Evolutionary conservation across 805 yeast genomes (phyloP), one percentile per base, ranked within the genome.

Genomic region (Lachancea sp.): DNA sequence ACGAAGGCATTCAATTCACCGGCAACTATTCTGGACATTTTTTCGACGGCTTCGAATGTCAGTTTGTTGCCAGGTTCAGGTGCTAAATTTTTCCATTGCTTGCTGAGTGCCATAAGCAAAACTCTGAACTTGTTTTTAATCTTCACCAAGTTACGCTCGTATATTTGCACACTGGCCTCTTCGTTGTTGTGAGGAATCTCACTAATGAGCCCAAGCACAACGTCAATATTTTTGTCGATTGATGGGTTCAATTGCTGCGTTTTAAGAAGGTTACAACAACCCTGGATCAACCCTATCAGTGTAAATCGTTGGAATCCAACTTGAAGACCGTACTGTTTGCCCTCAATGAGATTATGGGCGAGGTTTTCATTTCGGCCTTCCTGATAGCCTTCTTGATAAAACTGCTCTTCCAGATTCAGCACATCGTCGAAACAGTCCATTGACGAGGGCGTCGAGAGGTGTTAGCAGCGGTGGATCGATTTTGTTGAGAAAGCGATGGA

Each of bases 281-380:
- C 81, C 45, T 71, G 59, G 33, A 83, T 70, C 45, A 85, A 81
- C 0, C 97, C 97, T 1, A 89, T 59, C 0, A 85, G 58, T 2
- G 86, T 52, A 54, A 77, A 82, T 47, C 85, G 65, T 61, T 84
- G 93, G 55, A 79, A 83, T 0, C 87, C 88, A 0, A 85, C 81
- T 58, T 84, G 93, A 36, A 80, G 72, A 0, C 98, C 98, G 52
- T 79, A 81, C 57, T 86, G 88, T 57, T 82, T 83, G 1, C 96
- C 97, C 59, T 89, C 96, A 2, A 70, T 51, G 42, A 65, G 71
- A 39, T 88, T 89, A 36, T 79, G 75, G 39, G 60, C 62, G 1
- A 78, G 66, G 0, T 88, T 84, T 41, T 76, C 82, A 3, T 67
- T 63, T 33, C 74, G 74, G 1, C 96, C 98, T 49, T 86, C 93